Percentiles rank a stretch among this genome's conserved stretches.
phyloP scores from a whole-genome alignment of 768 basidiomycete species.

The Tulasnella sp. region DNA sequence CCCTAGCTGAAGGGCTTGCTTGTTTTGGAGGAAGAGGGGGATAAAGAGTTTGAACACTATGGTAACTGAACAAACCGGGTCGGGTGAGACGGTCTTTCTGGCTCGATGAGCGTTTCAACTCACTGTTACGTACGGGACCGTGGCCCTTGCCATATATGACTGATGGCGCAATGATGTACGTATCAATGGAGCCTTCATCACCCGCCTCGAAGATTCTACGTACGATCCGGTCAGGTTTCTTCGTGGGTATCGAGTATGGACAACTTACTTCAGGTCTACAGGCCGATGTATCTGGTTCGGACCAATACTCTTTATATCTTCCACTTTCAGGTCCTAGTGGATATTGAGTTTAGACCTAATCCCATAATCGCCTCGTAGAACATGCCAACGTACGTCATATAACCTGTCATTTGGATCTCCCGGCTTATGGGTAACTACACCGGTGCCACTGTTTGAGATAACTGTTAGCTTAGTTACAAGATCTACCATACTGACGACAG shows the following conservation, averaged over 20 bases:
- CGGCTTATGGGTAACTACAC: constrained; percentile 18
- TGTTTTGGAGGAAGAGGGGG: constrained; percentile 16
- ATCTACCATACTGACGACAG: background rate
- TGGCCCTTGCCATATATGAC: constrained; percentile 24
- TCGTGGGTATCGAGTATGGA: background rate
- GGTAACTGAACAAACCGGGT: constrained; percentile 5
- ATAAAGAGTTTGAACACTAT: constrained; percentile 21
- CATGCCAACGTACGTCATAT: constrained; percentile 21
- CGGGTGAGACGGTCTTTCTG: too few relatives aligned
- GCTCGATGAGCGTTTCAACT: background rate
- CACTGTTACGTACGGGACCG: constrained; percentile 17
- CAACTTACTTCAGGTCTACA: constrained; percentile 23
- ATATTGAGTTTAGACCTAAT: too few relatives aligned
- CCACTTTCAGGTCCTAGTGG: constrained; percentile 21
- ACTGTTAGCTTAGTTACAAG: background rate
- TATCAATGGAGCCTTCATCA: constrained; percentile 15
- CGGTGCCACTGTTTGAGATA: constrained; percentile 18
- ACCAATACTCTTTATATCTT: constrained; percentile 22
- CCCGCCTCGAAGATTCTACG: constrained; percentile 22
- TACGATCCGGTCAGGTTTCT: background rate
- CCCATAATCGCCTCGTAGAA: background rate
- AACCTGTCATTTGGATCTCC: constrained; percentile 18
- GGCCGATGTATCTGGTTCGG: constrained; percentile 22
- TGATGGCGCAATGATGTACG: constrained; percentile 25
- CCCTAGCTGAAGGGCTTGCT: constrained; percentile 22